Evolutionary conservation across 495 filamentous ascomycete species (phyloP).

Genomic region (Glonium stellatum): DNA sequence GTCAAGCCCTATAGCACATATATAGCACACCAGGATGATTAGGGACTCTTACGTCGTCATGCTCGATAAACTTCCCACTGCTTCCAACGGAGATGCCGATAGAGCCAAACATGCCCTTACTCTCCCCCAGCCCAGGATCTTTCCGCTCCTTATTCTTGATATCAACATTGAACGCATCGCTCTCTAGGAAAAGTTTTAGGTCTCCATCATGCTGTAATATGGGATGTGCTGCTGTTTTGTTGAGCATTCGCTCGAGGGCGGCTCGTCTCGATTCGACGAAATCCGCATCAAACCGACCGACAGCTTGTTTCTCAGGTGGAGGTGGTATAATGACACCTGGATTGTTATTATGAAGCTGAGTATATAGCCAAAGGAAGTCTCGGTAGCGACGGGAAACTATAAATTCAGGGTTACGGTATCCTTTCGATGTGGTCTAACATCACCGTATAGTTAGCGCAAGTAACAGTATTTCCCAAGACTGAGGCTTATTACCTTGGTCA

Average conservation of each 20-base stretch:
- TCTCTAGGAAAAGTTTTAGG: slow-evolving; percentile 92
- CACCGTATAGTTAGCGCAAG: slow-evolving; percentile 3
- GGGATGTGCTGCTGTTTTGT: slow-evolving; percentile 85
- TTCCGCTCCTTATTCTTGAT: slow-evolving; percentile 96
- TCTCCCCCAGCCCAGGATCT: slow-evolving; percentile 77
- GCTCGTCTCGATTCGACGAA: slow-evolving; percentile 89
- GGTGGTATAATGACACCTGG: slow-evolving; percentile 93
- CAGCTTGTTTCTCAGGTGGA: slow-evolving; percentile 95
- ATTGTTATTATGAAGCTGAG: slow-evolving; percentile 83
- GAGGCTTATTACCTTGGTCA: slow-evolving; percentile 65
- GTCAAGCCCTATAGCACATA: not conserved
- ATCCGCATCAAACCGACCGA: slow-evolving; percentile 91
- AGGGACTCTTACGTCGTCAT: slow-evolving; percentile 75
- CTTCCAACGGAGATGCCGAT: slow-evolving; percentile 70
- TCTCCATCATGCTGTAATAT: slow-evolving; percentile 90
- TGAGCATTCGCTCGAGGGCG: slow-evolving; percentile 92
- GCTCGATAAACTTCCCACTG: slow-evolving; percentile 86
- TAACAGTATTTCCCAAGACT: not conserved
- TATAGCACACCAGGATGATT: not conserved
- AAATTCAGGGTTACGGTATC: slow-evolving; percentile 84
- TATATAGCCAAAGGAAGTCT: slow-evolving; percentile 97
- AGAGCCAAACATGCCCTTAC: slow-evolving; percentile 84
- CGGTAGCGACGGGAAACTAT: slow-evolving; percentile 87
- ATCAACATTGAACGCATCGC: slow-evolving; percentile 89
- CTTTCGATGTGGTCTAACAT: slow-evolving; percentile 82